Base-by-base conservation (phyloP, 768 basidiomycete genomes). In the Kwoniella shandongensis region DNA sequence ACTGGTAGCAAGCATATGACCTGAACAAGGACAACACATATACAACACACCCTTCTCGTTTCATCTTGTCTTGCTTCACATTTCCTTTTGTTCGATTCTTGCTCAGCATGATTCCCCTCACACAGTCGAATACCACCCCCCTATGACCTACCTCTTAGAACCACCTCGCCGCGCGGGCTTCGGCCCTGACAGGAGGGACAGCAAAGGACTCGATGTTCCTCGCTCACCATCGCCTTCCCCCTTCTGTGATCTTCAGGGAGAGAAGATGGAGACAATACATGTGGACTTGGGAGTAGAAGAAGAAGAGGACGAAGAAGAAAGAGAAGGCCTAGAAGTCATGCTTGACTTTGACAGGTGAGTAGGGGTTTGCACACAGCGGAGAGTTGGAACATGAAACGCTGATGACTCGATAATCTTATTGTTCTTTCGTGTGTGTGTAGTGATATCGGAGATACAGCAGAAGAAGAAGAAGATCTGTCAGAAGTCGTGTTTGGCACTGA, bases 201-300 rank as follows among this genome's bases (percentile, higher is more conserved):
- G 18, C 10, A 45, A n/a, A 17, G 17, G 18, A 12, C 44, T 45
- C 23, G 54, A 56, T 44, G 26, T 56, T 8, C 54, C 54, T 23
- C 54, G 54, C 17, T 56, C 54, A 7, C 47, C 47, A 25, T 49
- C 54, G 2, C 54, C 54, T 29, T 56, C 54, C 7, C 52, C 52
- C 12, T n/a, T 26, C 6, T 32, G 32, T 13, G 32, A 32, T 13
- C 13, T 32, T 32, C 32, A 32, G 32, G 32, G 32, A 49, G 18
- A 22, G 22, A 29, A 18, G 22, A 30, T 27, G n/a, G 54, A 55
- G 23, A 23, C 38, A 25, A 32, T 35, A 30, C 30, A 47, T 26
- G 12, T 40, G 25, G 29, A 20, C 22, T 25, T 27, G 29, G 40
- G 22, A 13, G 36, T 36, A 2, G 25, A 35, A 18, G 17, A 29